phyloP scores from a whole-genome alignment of 306 rosid genomes.

The Cercis canadensis region DNA sequence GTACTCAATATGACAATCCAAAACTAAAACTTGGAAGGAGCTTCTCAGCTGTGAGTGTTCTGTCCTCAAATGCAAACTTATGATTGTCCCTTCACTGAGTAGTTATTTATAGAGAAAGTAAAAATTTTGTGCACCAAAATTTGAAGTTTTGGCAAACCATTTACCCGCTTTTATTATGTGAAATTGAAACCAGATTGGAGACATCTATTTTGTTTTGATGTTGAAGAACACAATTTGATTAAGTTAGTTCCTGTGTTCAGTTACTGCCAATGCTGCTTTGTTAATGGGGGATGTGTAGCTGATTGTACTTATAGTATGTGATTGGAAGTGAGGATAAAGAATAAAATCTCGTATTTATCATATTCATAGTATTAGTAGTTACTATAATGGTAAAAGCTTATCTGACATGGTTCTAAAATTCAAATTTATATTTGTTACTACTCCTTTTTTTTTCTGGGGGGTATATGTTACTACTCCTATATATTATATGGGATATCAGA shows the following conservation, averaged over 20 bases:
- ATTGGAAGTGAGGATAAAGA: too few species aligned
- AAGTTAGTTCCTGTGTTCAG: constrained; percentile 2
- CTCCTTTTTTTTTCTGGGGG: too few species aligned
- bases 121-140: constrained; percentile 20
- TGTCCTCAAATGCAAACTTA: neutral
- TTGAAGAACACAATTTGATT: neutral
- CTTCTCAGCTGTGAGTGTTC: constrained; percentile 59
- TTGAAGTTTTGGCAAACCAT: constrained; percentile 7
- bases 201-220: neutral
- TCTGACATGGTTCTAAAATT: too few species aligned
- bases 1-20: constrained; percentile 32
- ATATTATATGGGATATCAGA: constrained; percentile 2
- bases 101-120: constrained; percentile 5
- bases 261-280: too few species aligned
- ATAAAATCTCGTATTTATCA: too few species aligned
- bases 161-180: constrained; percentile 7
- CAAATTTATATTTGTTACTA: too few species aligned
- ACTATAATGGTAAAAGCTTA: too few species aligned
- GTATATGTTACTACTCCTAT: too few species aligned
- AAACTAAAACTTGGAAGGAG: constrained; percentile 40
- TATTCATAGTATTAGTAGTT: too few species aligned
- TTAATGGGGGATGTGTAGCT: too few species aligned
- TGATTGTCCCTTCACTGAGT: neutral
- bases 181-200: constrained; percentile 9
- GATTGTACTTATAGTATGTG: too few species aligned